A percentile compares a stretch with the other conserved stretches of the same genome.
These are phyloP conservation scores for Metarhizium sp. DNA, from an alignment of 2,329 filamentous ascomycete species.

Conservation along the genomic window DNA sequence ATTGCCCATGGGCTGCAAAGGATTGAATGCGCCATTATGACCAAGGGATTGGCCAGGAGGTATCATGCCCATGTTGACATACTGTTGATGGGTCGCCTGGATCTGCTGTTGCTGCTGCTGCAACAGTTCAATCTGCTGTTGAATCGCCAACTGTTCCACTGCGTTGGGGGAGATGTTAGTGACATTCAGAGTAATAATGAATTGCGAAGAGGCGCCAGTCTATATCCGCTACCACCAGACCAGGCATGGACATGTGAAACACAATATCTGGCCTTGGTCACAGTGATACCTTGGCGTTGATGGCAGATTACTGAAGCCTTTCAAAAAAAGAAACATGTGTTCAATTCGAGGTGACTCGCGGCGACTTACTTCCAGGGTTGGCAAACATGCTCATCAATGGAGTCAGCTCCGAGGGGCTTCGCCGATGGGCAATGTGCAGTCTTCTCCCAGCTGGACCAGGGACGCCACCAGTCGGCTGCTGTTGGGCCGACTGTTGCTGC, in stretches of 20 bases:
- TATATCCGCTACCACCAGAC: background rate
- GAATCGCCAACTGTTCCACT: slow-evolving; percentile 97
- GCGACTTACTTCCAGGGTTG: slow-evolving; percentile 52
- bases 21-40: slow-evolving; percentile 62
- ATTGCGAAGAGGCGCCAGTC: background rate
- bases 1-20: slow-evolving; percentile 71
- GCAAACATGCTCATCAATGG: slow-evolving; percentile 91
- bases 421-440: slow-evolving; percentile 93
- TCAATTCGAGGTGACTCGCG: slow-evolving; percentile 3
- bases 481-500: slow-evolving; percentile 34
- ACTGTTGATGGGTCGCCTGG: slow-evolving; percentile 92
- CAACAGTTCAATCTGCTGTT: slow-evolving; percentile 94
- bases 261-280: background rate
- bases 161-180: slow-evolving; percentile 9
- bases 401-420: slow-evolving; percentile 94
- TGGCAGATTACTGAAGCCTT: background rate
- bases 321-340: background rate
- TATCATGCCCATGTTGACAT: slow-evolving; percentile 95
- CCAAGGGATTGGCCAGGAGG: slow-evolving; percentile 70
- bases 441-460: slow-evolving; percentile 75
- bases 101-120: slow-evolving; percentile 98
- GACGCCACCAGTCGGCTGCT: slow-evolving; percentile 45
- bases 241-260: background rate
- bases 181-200: background rate
- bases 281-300: background rate